phyloP scores from a whole-genome alignment of 495 filamentous ascomycete genomes.

The Aspergillus ostianus region DNA sequence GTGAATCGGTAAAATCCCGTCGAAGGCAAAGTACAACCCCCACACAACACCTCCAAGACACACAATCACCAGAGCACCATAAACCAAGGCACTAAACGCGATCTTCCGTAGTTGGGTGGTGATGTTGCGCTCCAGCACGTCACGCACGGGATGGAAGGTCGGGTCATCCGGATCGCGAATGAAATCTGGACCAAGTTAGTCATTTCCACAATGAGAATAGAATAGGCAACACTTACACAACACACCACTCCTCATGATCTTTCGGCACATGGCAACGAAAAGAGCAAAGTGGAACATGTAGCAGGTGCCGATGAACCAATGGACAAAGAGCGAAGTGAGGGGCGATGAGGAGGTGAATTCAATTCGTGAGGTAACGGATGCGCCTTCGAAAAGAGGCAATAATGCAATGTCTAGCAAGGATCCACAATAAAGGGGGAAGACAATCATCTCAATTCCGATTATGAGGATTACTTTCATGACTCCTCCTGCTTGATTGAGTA shows the following conservation, averaged over 20 bases:
- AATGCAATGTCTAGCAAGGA: conserved; percentile 85
- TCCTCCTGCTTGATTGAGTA: conserved; percentile 87
- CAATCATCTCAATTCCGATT: conserved; percentile 98
- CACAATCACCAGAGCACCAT: conserved; percentile 86
- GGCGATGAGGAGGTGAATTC: conserved; percentile 73
- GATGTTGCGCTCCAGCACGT: conserved; percentile 92
- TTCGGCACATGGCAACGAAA: conserved; percentile 98
- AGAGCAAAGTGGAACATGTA: conserved; percentile 99
- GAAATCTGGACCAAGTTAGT: conserved; percentile 62
- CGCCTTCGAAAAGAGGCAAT: conserved; percentile 80
- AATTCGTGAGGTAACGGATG: conserved; percentile 71
- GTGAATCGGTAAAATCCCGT: conserved; percentile 79
- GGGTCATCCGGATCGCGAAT: conserved; percentile 98
- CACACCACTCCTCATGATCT: conserved; percentile 91
- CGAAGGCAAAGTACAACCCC: conserved; percentile 67
- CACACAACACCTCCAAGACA: conserved; percentile 96
- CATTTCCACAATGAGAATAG: conserved; percentile 1
- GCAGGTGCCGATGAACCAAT: conserved; percentile 98
- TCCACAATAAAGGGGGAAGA: conserved; percentile 94
- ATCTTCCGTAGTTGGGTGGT: conserved; percentile 95
- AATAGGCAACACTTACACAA: conserved; percentile 61
- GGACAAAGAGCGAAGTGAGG: conserved; percentile 86
- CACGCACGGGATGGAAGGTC: conserved; percentile 94
- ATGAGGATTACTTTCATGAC: conserved; percentile 98
- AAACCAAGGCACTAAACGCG: conserved; percentile 90